These are phyloP conservation scores for Pestalotiopsis sp. DNA, from an alignment of 2,329 filamentous ascomycete species.

Conservation along the genomic window DNA sequence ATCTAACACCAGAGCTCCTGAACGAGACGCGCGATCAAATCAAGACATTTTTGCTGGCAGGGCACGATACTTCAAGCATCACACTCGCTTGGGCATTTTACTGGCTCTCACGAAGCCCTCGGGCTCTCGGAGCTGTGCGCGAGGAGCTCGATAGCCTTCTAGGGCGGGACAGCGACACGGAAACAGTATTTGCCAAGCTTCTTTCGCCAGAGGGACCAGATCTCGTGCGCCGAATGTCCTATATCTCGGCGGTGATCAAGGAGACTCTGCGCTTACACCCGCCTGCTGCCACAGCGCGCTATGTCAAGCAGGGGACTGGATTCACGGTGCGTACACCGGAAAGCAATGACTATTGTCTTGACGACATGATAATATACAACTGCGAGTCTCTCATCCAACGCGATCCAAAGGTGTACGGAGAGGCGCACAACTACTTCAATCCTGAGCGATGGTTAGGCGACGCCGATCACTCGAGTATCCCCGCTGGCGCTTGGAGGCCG, in stretches of 20 bases:
- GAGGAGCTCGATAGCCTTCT: background rate
- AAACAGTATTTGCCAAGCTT: background rate
- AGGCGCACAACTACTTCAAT: slow-evolving; percentile 35
- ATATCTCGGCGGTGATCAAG: slow-evolving; percentile 40
- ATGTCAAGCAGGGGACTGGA: slow-evolving; percentile 25
- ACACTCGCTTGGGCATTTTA: background rate
- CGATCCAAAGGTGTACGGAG: slow-evolving; percentile 34
- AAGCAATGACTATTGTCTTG: slow-evolving; percentile 30
- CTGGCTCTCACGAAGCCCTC: background rate
- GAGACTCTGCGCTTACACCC: slow-evolving; percentile 39
- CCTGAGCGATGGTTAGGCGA: slow-evolving; percentile 42
- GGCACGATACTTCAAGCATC: background rate
- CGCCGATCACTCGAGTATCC: background rate
- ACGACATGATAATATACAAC: slow-evolving; percentile 38
- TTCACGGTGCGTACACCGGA: slow-evolving; percentile 31
- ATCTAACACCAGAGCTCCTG: background rate
- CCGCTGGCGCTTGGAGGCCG: background rate
- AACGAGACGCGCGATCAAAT: background rate
- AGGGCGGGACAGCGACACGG: background rate
- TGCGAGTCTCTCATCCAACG: slow-evolving; percentile 37
- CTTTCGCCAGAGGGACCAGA: slow-evolving; percentile 25
- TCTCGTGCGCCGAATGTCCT: slow-evolving; percentile 30
- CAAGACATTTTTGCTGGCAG: background rate
- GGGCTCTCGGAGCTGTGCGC: background rate
- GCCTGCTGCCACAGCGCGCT: slow-evolving; percentile 34